Base-by-base conservation (phyloP, 2,329 filamentous ascomycete species). In the Trichoderma sp. region DNA sequence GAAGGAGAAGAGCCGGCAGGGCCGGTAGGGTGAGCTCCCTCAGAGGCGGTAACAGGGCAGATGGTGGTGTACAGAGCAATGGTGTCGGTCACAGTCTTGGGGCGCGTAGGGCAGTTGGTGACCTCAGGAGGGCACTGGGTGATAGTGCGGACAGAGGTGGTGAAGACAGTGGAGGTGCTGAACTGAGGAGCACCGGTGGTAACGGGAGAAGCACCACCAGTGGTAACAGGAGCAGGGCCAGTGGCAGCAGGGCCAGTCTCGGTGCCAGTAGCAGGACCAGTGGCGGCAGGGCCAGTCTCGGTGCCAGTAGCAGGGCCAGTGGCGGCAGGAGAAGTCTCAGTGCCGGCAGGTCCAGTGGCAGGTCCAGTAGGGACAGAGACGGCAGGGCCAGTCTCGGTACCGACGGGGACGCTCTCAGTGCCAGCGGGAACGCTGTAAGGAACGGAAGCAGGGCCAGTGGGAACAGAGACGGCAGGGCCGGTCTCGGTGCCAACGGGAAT, bases 101-200 rank as follows among this genome's bases (percentile, higher is more conserved):
- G 77, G 71, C 75, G 76, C 43, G 77, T 77, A 69, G 85, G 86
- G 85, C 89, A 91, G 86, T 90, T 76, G 78, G 86, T 84, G 76
- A 90, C 87, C 71, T 83, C 83, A 65, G 87, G 81, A 70, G 80
- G 83, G 83, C 88, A 90, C 69, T 83, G 83, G 79, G 86, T 89
- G 83, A 90, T 81, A 80, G 87, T 90, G 77, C 86, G 81, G 77
- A 88, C 81, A 74, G 83, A 82, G 77, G 86, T 89, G 74, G 81
- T 77, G 83, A 85, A 88, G 82, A 89, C 79, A 77, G 86, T 84
- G 67, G 79, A 81, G 73, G 85, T 85, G 75, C 83, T 84, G 71
- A 81, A 76, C 60, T 64, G 49, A 30, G 49, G 60, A 55, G 26
- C 32, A 24, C 32, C 60, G 8, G 60, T 54, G 70, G 80, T 76